These are phyloP conservation scores for Abrus pulchellus DNA, from an alignment of 306 rosid genomes.

Conservation along the genomic window DNA sequence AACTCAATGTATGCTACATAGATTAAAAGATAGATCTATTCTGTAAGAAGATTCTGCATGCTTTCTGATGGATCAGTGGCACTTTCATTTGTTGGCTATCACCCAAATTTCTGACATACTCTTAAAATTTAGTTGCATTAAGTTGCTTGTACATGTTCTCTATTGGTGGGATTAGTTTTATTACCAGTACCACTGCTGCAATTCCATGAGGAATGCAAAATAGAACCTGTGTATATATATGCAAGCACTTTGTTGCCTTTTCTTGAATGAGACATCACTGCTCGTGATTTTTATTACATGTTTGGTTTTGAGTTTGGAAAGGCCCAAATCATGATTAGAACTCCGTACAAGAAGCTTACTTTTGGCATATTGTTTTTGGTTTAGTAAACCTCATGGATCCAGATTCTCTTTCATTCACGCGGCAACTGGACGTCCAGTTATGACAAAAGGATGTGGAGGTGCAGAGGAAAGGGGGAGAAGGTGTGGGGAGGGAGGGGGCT, in stretches of 20 bases:
- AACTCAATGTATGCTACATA: constrained; percentile 14
- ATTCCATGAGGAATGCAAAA: constrained; percentile 2
- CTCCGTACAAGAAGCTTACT: no score
- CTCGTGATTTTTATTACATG: not conserved
- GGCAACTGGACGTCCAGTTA: no score
- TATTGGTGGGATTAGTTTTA: constrained; percentile 14
- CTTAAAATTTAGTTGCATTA: not conserved
- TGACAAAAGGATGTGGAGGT: no score
- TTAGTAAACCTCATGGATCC: no score
- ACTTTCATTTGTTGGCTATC: constrained; percentile 25
- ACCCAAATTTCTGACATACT: constrained; percentile 5
- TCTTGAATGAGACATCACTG: constrained; percentile 28
- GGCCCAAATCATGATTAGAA: not conserved
- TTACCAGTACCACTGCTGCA: not conserved
- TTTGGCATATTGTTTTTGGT: no score
- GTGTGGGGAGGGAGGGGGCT: no score
- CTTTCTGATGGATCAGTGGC: not conserved
- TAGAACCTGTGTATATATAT: constrained; percentile 1
- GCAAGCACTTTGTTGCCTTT: not conserved
- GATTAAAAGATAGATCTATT: not conserved
- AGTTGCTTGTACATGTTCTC: constrained; percentile 14
- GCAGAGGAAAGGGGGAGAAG: no score
- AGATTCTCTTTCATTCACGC: no score
- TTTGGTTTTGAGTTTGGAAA: not conserved
- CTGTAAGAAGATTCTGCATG: constrained; percentile 4